Evolutionary conservation across 306 rosid species (phyloP), one percentile per base, ranked within the genome.

Genomic region (Luffa acutangula): DNA sequence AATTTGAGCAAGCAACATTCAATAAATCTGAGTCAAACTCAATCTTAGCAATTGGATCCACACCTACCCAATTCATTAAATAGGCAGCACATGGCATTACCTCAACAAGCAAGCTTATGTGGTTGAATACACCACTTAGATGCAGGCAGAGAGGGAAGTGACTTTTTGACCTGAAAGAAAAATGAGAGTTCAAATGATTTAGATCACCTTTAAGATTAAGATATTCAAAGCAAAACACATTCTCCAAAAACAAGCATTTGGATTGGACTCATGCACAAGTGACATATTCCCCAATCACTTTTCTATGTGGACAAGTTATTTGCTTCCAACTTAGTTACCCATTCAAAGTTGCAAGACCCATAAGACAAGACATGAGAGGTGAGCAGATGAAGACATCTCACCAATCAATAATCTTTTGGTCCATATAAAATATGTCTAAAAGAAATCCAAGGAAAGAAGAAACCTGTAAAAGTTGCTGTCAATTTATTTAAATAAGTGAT

Each of bases 351-450:
- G 75, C 75, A 20, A 43, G 34, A 69, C 75, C 49, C 21, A 69
- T 20, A n/a, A 69, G 75, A 67, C 72, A 65, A 37, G 73, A 66
- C 73, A 66, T 66, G 5, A 66, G 75, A 69, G 37, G 3, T 42
- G 17, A 69, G 53, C 75, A 69, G 54, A 69, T 69, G 75, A 69
- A 69, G 75, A 43, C 75, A 69, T 69, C 75, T 69, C 75, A 69
- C 75, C 75, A 69, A 42, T 41, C 75, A 69, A 42, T 10, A 9
- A 41, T n/a, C 43, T 69, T 11, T n/a, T 9, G 17, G 53, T 69
- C 75, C 75, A 69, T 69, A 69, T 42, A 64, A 64, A 64, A 69
- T 69, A 69, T 43, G 5, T 41, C 75, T 42, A 69, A 20, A 69
- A 43, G 18, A 69, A 20, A 43, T 11, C 31, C 54, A 43, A 39